These are phyloP conservation scores for Chlamydomonas asymmetrica DNA, from an alignment of 139 green algal species.

Conservation along the genomic window DNA sequence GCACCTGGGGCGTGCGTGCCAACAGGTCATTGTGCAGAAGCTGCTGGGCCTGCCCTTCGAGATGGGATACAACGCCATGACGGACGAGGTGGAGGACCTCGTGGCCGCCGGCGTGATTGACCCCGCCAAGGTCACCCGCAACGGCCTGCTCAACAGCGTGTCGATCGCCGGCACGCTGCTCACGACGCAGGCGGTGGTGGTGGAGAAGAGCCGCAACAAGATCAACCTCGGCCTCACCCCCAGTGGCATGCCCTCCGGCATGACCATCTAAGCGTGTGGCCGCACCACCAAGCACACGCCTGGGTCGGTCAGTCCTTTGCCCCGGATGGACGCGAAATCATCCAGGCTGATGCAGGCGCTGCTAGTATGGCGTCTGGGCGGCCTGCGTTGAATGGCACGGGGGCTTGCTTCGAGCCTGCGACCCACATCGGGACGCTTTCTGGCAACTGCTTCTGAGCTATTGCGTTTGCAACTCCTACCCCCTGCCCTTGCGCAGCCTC, in stretches of 20 bases:
- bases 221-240: constrained; percentile 50
- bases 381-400: no score
- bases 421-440: no score
- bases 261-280: constrained; percentile 86
- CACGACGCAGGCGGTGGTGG: constrained; percentile 95
- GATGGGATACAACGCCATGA: constrained; percentile 95
- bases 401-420: no score
- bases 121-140: constrained; percentile 95
- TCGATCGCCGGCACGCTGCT: constrained; percentile 98
- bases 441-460: no score
- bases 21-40: constrained; percentile 86
- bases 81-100: constrained; percentile 71
- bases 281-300: no score
- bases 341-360: no score
- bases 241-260: constrained; percentile 76
- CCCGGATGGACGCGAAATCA: no score
- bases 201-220: constrained; percentile 56
- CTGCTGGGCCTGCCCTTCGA: constrained; percentile 84
- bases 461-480: no score
- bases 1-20: no score
- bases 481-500: no score
- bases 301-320: no score
- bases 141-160: constrained; percentile 85
- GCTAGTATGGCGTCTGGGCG: no score
- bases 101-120: constrained; percentile 92